Conservation (phyloP, 495 filamentous ascomycete genomes). For the Entonaema liquescens region DNA sequence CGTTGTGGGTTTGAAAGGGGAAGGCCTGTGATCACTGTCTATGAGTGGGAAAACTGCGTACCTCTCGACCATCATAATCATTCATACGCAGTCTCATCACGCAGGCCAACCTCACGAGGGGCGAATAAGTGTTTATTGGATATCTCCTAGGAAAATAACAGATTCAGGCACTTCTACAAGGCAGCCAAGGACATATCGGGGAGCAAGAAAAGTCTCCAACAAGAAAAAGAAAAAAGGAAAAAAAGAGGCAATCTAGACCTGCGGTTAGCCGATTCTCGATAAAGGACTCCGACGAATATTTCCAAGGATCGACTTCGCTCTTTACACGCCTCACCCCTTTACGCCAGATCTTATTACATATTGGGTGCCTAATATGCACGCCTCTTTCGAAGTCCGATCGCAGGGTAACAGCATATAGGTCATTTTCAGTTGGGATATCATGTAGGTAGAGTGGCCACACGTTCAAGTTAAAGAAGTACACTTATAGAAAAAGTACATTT, state of each 20-base stretch:
- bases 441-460: not conserved
- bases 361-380: not conserved
- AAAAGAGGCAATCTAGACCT: constrained; percentile 13
- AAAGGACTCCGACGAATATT: not conserved
- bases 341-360: not conserved
- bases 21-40: not conserved
- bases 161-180: constrained; percentile 6
- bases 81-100: not conserved
- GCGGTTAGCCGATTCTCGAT: constrained; percentile 12
- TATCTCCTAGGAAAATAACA: not conserved
- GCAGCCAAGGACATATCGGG: not conserved
- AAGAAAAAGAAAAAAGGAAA: constrained; percentile 10
- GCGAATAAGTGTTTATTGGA: not conserved
- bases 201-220: not conserved
- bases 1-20: constrained; percentile 18
- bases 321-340: not conserved
- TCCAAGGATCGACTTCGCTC: not conserved
- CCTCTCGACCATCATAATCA: constrained; percentile 12
- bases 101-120: not conserved
- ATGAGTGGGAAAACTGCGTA: constrained; percentile 3
- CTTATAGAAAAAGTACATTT: no score
- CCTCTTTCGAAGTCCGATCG: not conserved
- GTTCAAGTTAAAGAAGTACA: no score
- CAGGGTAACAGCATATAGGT: not conserved
- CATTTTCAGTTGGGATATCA: not conserved